Percentiles rank a stretch among this genome's conserved stretches.
Evolutionary conservation across 371 early-diverging fungal genomes (phyloP).

Genomic region (Mucor piriformis): DNA sequence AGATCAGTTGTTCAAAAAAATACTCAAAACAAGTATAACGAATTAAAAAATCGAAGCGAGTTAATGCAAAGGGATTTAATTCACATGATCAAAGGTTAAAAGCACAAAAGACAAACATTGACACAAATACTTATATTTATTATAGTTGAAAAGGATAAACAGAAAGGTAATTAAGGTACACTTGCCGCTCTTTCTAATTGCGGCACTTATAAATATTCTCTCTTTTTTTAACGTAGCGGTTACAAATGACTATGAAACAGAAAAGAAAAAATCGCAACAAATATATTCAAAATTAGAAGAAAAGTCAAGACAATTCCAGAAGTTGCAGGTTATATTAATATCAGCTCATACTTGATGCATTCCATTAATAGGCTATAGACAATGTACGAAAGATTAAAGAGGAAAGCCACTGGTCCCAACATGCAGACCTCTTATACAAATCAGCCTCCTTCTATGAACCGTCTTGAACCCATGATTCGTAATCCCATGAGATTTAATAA

Average conservation of each 20-base stretch:
- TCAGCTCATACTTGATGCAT: not conserved
- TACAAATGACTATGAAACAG: constrained; percentile 57
- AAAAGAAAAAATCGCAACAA: constrained; percentile 54
- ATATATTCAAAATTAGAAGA: constrained; percentile 62
- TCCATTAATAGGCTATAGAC: constrained; percentile 25
- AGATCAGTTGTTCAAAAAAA: constrained; percentile 58
- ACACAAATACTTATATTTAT: no score
- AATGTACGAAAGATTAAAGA: constrained; percentile 64
- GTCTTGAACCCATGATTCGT: not conserved
- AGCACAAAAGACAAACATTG: not conserved
- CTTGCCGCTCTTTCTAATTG: not conserved
- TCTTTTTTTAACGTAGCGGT: constrained; percentile 24
- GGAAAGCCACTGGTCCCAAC: constrained; percentile 44
- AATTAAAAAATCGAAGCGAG: constrained; percentile 50
- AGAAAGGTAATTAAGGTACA: constrained; percentile 19
- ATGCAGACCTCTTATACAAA: constrained; percentile 14
- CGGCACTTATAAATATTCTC: not conserved
- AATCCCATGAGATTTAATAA: not conserved
- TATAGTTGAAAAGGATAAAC: constrained; percentile 24
- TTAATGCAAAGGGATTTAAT: constrained; percentile 50
- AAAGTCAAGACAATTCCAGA: constrained; percentile 69
- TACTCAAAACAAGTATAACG: constrained; percentile 51
- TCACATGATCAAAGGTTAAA: constrained; percentile 54
- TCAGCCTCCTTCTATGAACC: not conserved
- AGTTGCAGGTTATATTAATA: constrained; percentile 48